phyloP scores from a whole-genome alignment of 345 rosid species.

The Anastatica hierochuntica region DNA sequence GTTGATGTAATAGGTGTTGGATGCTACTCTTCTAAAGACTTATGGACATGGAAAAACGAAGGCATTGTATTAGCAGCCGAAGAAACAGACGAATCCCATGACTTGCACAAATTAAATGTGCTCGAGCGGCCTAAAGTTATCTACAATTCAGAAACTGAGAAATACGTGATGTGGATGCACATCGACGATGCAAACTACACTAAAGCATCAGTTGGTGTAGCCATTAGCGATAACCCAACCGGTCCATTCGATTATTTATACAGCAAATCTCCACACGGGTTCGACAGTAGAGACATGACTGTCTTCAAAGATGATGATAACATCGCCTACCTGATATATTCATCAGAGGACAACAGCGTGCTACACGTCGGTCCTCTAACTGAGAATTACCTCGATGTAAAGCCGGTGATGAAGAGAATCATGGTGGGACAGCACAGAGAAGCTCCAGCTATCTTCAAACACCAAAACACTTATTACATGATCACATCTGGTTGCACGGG shows the following conservation, averaged over 20 bases:
- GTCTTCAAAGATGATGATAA: slow-evolving; percentile 79
- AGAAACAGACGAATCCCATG: slow-evolving; percentile 60
- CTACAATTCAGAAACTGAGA: slow-evolving; percentile 56
- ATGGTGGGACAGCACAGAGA: slow-evolving; percentile 74
- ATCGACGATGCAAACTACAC: slow-evolving; percentile 86
- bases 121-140: slow-evolving; percentile 93
- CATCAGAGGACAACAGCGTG: slow-evolving; percentile 79
- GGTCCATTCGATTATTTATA: slow-evolving; percentile 72
- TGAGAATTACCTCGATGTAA: slow-evolving; percentile 57
- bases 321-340: slow-evolving; percentile 66
- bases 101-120: slow-evolving; percentile 75
- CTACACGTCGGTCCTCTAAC: slow-evolving; percentile 79
- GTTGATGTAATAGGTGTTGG: slow-evolving; percentile 93
- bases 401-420: slow-evolving; percentile 42
- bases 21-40: slow-evolving; percentile 91
- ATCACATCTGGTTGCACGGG: slow-evolving; percentile 90
- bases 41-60: slow-evolving; percentile 90
- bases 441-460: slow-evolving; percentile 83
- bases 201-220: slow-evolving; percentile 76
- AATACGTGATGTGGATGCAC: slow-evolving; percentile 98
- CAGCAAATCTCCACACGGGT: slow-evolving; percentile 73
- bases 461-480: slow-evolving; percentile 78
- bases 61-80: slow-evolving; percentile 75
- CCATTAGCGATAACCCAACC: slow-evolving; percentile 59
- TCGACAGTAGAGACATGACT: slow-evolving; percentile 92